Evolutionary conservation across 2,329 filamentous ascomycete genomes (phyloP), one percentile per base, ranked within the genome.

Genomic region (Dichotomopilus funicola): DNA sequence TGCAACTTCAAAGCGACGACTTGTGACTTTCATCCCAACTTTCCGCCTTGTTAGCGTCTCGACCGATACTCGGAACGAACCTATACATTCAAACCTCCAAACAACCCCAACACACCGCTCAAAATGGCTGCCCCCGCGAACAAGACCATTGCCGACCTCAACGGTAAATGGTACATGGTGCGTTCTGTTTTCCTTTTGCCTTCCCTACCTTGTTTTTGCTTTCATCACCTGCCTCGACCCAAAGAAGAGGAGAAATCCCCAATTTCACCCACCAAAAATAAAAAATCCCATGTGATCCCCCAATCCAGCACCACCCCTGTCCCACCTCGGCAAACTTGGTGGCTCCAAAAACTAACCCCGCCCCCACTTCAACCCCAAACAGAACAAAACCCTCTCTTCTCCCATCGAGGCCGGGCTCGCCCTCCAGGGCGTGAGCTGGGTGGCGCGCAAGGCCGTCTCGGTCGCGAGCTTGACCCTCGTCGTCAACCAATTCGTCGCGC

Each of bases 351-450:
- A 37, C 49, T 36, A 31, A 42, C 41, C 42, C 44, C 41, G 42
- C 19, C 59, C 49, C 59, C 19, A 49, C 44, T 6, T n/a, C 31
- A n/a, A 6, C 49, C 48, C 42, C 7, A 34, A 6, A 40, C 12
- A 92, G 89, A 91, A 94, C 79, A 87, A 88, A 69, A 72, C 75
- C 59, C 76, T 91, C 63, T 91, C 88, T 57, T 85, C 87, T 70
- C 73, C 78, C 61, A 74, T 83, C 48, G 87, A 91, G 58, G 75
- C 83, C 1, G 80, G 87, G 59, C 83, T 96, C 56, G 67, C 78
- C 49, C 78, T 92, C 65, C 87, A 91, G 77, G 85, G 85, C 67
- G 75, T 90, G 58, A 75, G 82, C 70, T 92, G 81, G 80, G 64
- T 91, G 50, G 78, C 79, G 49, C 88, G 89, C 72, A 91, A 86